Base-by-base conservation (phyloP, 768 basidiomycete species). In the Trametes gibbosa region DNA sequence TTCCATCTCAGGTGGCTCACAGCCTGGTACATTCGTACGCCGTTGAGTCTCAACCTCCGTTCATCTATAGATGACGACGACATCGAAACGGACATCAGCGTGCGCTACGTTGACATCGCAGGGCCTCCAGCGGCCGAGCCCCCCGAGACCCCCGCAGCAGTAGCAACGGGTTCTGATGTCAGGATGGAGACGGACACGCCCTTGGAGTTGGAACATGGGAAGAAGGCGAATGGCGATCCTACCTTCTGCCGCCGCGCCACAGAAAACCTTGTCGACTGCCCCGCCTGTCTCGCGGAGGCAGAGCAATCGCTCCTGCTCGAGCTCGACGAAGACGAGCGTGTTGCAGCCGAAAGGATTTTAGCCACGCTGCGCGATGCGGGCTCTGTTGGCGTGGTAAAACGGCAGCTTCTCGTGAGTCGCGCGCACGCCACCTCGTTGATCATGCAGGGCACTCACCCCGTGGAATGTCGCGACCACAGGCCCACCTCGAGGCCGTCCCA, bases 1-100 rank as follows among this genome's bases (percentile, higher is more conserved):
- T 14, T 29, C 21, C 1, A n/a, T 8, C 45, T 6, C 45, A 16
- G 21, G 17, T 43, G 10, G 13, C 13, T 17, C n/a, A 17, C n/a
- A 19, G 17, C 17, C 3, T 21, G 42, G 42, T 19, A 43, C 3
- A 29, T n/a, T n/a, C 39, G 16, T 7, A 17, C 35, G 17, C 5
- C 40, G 10, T 12, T 46, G 29, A 14, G 6, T 10, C 24, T 45
- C n/a, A 47, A 32, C 29, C 29, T 32, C 29, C 35, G 21, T 21
- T 12, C 23, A 7, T 53, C 13, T 25, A 6, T 63, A 93, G 92
- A 92, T 68, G 92, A 95, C 66, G 88, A 92, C 70, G 83, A 92
- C 65, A 86, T 92, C 48, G 92, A 95, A 72, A 89, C 87, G 4
- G 69, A 74, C 8, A 76, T 94, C 51, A 74, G 74, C 61, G 76